Evolutionary conservation across 768 basidiomycete genomes (phyloP), one percentile per base, ranked within the genome.

Genomic region (Hemileccinum rubropunctum): DNA sequence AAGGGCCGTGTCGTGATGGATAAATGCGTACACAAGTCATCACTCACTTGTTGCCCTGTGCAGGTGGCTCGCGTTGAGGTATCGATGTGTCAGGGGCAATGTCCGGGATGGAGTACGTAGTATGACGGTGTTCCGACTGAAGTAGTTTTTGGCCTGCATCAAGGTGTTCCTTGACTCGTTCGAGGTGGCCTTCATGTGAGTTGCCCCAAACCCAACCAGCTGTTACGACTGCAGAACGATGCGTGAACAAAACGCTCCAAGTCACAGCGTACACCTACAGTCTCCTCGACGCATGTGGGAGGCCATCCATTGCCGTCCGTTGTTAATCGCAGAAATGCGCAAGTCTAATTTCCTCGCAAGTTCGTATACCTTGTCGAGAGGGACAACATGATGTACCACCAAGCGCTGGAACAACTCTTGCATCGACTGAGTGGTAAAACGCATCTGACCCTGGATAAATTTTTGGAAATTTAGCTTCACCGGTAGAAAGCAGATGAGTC

Each of bases 221-320:
- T 6, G 54, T 50, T 11, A 68, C 55, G 43, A 65, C 66, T 59
- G 38, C 53, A 51, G 53, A 45, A 45, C 7, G 26, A 38, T 13
- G 2, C 8, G 27, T 42, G 18, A 60, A 41, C 6, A 8, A 32
- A 20, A 33, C 4, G 15, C 7, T 17, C 10, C 12, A 9, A 20
- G 14, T 21, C 6, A 12, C n/a, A 17, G 9, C 7, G 5, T 37
- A 42, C 6, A 56, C 68, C 41, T 49, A 71, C 69, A 73, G 46
- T 73, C 71, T 28, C 72, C 72, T 36, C 72, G 67, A 23, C 70
- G 71, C 52, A 73, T 59, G 42, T 73, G 71, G 6, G 69, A 54
- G 15, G 68, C 69, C 65, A 73, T 62, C 72, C 72, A 73, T 32
- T 62, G 59, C 12, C 67, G 58, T 11, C 64, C 67, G 3, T 47